Base-by-base conservation (phyloP, 1,284 basidiomycete species). In the Sanghuangporus weigelae region DNA sequence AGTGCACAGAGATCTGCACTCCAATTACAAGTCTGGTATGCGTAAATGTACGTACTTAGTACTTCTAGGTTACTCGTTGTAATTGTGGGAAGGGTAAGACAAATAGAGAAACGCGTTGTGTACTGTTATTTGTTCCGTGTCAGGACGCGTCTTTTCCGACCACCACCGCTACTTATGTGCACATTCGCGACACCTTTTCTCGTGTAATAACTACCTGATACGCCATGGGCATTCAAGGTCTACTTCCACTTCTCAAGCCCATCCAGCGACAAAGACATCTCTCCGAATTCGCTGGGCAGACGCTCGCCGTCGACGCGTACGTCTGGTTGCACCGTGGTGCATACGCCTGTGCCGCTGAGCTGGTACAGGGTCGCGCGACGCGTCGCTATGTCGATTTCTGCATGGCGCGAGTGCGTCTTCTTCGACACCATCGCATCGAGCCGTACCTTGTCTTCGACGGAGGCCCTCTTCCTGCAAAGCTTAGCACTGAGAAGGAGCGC, bases 391-490 rank as follows among this genome's bases (percentile, higher is more conserved):
- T 98, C 67, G 89, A 97, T 70, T 98, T 96, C 77, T 90, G 91
- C n/a, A 94, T 98, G 92, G 85, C 93, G 68, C 86, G 92, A 26
- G 87, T 99, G 44, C 85, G 94, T 31, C 84, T 99, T 70, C 77
- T 99, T 59, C 84, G 86, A 65, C 88, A 97, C 74, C 82, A 94
- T 73, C 86, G 87, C 31, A 91, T 99, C 67, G 84, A 82, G 58
- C 96, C 97, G 0, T 96, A 93, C 73, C 79, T 99, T 54, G 97
- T 99, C 7, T 98, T 99, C 72, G 97, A 99, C 72, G 97, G 97
- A 10, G 97, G 95, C 0, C 92, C 90, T 7, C 83, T 99, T 38
- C 96, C 96, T 7, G 95, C 95, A 26, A 99, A 99, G 81, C 85
- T 85, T 71, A 87, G 87, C 0, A 99, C 96, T 0, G 97, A 99